Conservation (phyloP, 345 rosid species). For the Populus alba region DNA sequence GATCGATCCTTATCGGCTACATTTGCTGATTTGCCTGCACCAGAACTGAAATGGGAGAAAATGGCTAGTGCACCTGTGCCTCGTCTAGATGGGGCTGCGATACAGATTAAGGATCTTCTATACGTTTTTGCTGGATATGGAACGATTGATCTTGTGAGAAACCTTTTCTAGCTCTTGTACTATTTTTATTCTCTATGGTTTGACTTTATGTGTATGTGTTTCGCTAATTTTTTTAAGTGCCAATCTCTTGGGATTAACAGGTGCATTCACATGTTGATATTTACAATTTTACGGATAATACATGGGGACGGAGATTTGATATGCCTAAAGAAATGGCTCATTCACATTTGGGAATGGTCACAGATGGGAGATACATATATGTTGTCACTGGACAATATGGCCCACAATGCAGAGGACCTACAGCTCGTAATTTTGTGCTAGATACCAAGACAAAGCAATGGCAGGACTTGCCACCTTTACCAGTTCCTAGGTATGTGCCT, state of each 20-base stretch:
- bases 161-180: constrained; percentile 7
- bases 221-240: background rate
- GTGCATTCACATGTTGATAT: constrained; percentile 94
- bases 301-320: constrained; percentile 87
- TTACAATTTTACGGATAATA: constrained; percentile 72
- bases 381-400: constrained; percentile 86
- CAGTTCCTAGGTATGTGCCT: constrained; percentile 71
- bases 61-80: constrained; percentile 90
- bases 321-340: constrained; percentile 99
- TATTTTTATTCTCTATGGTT: background rate
- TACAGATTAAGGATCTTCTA: constrained; percentile 72
- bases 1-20: constrained; percentile 79
- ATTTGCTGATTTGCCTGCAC: constrained; percentile 85
- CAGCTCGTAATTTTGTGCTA: constrained; percentile 72
- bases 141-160: constrained; percentile 68
- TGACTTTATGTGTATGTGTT: constrained; percentile 3
- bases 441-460: constrained; percentile 84
- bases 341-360: constrained; percentile 97
- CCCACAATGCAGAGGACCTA: constrained; percentile 94
- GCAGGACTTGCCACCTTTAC: constrained; percentile 66
- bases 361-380: constrained; percentile 85
- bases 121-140: constrained; percentile 96
- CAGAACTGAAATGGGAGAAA: constrained; percentile 77
- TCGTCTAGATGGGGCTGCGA: constrained; percentile 89
- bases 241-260: constrained; percentile 26